Percentiles rank a stretch among this genome's conserved stretches.
These are phyloP conservation scores for Paecilomyces variotii DNA, from an alignment of 2,329 filamentous ascomycete species.

Conservation along the genomic window DNA sequence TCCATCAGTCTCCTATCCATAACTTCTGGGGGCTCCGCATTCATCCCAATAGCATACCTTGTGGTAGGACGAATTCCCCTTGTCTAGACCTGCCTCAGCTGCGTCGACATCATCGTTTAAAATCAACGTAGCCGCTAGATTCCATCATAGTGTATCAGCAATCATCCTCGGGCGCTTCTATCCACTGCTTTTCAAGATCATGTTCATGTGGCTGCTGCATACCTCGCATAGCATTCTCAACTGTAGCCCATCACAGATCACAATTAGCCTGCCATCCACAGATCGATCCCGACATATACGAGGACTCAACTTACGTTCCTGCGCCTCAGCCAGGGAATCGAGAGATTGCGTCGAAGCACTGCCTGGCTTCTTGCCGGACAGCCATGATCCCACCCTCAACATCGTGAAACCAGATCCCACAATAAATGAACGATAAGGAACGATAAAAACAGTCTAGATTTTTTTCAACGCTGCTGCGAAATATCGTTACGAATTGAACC, in stretches of 20 bases:
- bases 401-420: constrained; percentile 14
- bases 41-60: constrained; percentile 38
- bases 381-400: constrained; percentile 37
- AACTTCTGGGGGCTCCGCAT: not conserved
- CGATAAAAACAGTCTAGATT: not conserved
- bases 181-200: not conserved
- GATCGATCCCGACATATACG: not conserved
- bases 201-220: constrained; percentile 6
- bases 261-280: constrained; percentile 12
- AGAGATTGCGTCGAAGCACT: constrained; percentile 47
- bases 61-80: constrained; percentile 79
- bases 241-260: constrained; percentile 12
- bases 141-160: constrained; percentile 3
- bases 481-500: not conserved
- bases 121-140: constrained; percentile 58
- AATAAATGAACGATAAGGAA: not conserved
- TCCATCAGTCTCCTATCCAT: constrained; percentile 3
- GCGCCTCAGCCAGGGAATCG: constrained; percentile 50
- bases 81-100: constrained; percentile 64
- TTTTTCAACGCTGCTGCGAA: not conserved
- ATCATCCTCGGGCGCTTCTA: not conserved
- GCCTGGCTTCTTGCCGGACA: constrained; percentile 35
- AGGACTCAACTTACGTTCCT: constrained; percentile 34
- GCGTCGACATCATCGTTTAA: constrained; percentile 86
- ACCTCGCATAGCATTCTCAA: constrained; percentile 39